These are phyloP conservation scores for Phytophthora podocarpi DNA, from an alignment of 352 stramenopile species.

Conservation along the genomic window DNA sequence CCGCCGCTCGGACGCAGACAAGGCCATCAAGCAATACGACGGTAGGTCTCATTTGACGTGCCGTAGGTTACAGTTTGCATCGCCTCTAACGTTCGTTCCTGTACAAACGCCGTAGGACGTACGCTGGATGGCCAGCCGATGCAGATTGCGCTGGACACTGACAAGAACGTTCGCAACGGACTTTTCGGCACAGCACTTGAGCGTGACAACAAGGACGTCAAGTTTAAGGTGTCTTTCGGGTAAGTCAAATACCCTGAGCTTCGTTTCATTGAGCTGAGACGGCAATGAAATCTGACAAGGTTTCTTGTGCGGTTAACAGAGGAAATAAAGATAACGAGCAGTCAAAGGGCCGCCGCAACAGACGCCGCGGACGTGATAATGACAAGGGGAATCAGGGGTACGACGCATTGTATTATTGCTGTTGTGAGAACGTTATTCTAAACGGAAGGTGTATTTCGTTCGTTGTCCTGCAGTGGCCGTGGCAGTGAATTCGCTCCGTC, in stretches of 20 bases:
- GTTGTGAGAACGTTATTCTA: constrained; percentile 1
- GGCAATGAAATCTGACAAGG: constrained; percentile 1
- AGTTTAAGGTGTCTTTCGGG: constrained; percentile 85
- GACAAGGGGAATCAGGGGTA: constrained; percentile 29
- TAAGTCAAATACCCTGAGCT: constrained; percentile 25
- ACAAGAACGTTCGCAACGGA: constrained; percentile 78
- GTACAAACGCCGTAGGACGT: constrained; percentile 43
- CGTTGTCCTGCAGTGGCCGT: constrained; percentile 30
- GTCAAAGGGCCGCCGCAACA: constrained; percentile 46
- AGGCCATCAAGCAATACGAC: constrained; percentile 86
- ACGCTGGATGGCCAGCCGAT: constrained; percentile 78
- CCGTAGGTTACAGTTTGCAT: neutral
- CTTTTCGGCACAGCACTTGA: constrained; percentile 78
- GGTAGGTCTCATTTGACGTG: constrained; percentile 31
- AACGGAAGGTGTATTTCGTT: constrained; percentile 3
- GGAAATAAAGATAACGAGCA: constrained; percentile 40
- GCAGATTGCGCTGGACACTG: constrained; percentile 70
- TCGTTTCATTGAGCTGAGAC: neutral
- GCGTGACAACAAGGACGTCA: constrained; percentile 64
- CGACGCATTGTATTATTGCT: neutral
- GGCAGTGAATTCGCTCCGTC: constrained; percentile 38
- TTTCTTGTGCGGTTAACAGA: constrained; percentile 12
- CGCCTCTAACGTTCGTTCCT: neutral
- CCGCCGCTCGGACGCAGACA: constrained; percentile 69
- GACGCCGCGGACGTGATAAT: constrained; percentile 45